Evolutionary conservation across 495 filamentous ascomycete species (phyloP).

Genomic region (Penicillium salamii): DNA sequence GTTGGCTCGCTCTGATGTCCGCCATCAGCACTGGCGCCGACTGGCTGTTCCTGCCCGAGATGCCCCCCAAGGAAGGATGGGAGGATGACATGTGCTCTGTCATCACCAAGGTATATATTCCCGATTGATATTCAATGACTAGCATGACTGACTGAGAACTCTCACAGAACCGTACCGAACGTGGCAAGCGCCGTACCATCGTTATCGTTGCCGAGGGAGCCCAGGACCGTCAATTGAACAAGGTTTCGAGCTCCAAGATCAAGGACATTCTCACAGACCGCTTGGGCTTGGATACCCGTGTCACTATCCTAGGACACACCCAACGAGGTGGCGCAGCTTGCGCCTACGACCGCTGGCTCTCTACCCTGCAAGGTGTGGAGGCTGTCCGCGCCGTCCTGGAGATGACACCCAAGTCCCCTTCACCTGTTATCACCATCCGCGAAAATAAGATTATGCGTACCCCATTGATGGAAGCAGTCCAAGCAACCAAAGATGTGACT

Average conservation of each 20-base stretch:
- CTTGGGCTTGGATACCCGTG: slow-evolving; percentile 81
- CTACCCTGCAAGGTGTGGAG: slow-evolving; percentile 92
- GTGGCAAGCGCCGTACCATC: slow-evolving; percentile 95
- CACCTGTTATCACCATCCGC: slow-evolving; percentile 88
- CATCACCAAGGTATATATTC: slow-evolving; percentile 66
- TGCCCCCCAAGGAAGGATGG: slow-evolving; percentile 85
- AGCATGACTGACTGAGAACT: not conserved
- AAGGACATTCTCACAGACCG: slow-evolving; percentile 83
- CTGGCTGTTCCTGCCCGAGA: slow-evolving; percentile 96
- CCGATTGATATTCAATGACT: not conserved
- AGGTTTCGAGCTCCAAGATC: slow-evolving; percentile 74
- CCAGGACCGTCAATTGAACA: slow-evolving; percentile 78
- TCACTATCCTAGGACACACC: slow-evolving; percentile 94
- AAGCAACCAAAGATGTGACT: slow-evolving; percentile 77
- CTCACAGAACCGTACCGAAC: slow-evolving; percentile 68
- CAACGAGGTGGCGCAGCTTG: slow-evolving; percentile 90
- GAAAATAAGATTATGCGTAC: slow-evolving; percentile 97
- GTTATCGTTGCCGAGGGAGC: slow-evolving; percentile 97
- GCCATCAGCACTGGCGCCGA: slow-evolving; percentile 94
- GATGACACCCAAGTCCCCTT: slow-evolving; percentile 82
- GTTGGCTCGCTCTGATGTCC: slow-evolving; percentile 96
- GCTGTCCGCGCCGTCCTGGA: slow-evolving; percentile 96
- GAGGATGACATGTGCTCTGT: slow-evolving; percentile 82
- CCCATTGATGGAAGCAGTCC: slow-evolving; percentile 83
- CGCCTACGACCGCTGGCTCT: slow-evolving; percentile 91